These are phyloP conservation scores for Citropsis articulata DNA, from an alignment of 345 rosid species.

Conservation along the genomic window DNA sequence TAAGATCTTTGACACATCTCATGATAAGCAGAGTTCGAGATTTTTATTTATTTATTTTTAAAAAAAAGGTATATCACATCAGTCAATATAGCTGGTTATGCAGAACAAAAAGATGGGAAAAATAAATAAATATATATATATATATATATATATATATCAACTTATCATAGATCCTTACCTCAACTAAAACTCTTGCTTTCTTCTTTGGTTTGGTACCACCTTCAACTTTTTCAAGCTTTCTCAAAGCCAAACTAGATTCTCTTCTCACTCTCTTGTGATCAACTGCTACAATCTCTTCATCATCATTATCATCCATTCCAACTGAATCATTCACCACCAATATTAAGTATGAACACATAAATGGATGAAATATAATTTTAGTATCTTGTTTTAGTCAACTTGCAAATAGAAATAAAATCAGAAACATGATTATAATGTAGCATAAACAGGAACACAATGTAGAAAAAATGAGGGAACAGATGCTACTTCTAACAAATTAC, in stretches of 20 bases:
- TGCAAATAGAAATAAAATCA: background rate
- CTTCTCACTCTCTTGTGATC: constrained; percentile 42
- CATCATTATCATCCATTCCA: constrained; percentile 39
- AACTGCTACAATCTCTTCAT: constrained; percentile 33
- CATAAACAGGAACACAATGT: background rate
- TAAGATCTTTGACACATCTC: background rate
- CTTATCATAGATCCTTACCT: constrained; percentile 46
- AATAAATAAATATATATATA: no score
- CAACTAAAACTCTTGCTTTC: constrained; percentile 70
- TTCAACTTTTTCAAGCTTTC: constrained; percentile 45
- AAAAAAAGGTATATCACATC: background rate
- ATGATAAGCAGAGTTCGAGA: background rate
- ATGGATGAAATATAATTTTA: background rate
- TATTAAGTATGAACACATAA: background rate
- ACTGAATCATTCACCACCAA: constrained; percentile 25
- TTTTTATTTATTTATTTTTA: background rate
- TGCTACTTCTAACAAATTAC: background rate
- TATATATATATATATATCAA: no score
- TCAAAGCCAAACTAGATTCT: constrained; percentile 27
- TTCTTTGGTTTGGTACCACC: constrained; percentile 50
- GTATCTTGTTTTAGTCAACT: background rate
- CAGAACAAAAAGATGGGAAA: background rate
- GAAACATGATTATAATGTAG: background rate
- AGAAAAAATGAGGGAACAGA: background rate
- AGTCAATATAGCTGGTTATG: background rate